Evolutionary conservation across 2,329 filamentous ascomycete species (phyloP).

Genomic region (Sporothrix pseudoabietina): DNA sequence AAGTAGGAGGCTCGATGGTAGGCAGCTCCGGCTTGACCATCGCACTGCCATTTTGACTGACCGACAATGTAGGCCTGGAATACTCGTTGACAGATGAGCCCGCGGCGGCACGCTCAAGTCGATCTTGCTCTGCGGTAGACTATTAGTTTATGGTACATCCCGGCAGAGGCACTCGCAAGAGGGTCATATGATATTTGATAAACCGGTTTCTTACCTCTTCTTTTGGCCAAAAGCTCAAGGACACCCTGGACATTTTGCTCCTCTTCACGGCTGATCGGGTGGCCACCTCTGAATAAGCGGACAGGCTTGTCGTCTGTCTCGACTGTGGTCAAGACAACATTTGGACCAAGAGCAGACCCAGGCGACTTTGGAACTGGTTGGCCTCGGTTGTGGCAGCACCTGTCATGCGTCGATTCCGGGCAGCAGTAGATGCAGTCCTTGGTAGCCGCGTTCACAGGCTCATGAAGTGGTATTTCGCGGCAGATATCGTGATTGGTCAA

Average conservation of each 20-base stretch:
- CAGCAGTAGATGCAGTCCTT: neutral
- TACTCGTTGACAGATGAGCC: neutral
- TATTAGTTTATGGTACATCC: neutral
- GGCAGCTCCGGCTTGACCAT: neutral
- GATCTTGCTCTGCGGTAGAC: neutral
- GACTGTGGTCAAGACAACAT: constrained; percentile 1
- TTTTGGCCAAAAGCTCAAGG: neutral
- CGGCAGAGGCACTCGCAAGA: neutral
- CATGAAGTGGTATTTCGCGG: neutral
- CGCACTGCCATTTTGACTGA: neutral
- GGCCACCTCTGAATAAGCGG: neutral
- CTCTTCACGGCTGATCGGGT: neutral
- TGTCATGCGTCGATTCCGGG: neutral
- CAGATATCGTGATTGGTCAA: neutral
- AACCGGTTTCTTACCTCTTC: neutral
- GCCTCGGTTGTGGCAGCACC: constrained; percentile 1
- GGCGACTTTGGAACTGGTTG: neutral
- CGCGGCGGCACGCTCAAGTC: neutral
- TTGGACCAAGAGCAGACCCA: neutral
- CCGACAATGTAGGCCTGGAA: neutral
- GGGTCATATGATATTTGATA: too few species aligned
- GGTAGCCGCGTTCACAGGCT: neutral
- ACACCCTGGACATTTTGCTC: neutral
- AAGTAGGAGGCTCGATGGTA: neutral
- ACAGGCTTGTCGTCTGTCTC: neutral